A percentile compares a stretch with the other conserved stretches of the same genome.
These are phyloP conservation scores for Phytopythium sindhum DNA, from an alignment of 352 stramenopile species.

Conservation along the genomic window DNA sequence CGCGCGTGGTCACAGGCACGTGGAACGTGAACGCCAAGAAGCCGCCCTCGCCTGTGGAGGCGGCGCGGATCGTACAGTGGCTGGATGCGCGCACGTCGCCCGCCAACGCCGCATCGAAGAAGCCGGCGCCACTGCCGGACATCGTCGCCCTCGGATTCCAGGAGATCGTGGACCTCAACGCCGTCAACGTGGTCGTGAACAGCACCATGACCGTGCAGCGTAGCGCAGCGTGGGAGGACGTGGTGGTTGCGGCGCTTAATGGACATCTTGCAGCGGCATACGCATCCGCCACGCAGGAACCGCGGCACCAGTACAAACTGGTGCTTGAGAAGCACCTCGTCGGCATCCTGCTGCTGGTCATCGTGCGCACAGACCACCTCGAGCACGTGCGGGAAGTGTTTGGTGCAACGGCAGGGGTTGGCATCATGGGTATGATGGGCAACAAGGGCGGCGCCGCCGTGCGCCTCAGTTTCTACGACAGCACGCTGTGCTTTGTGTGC, in stretches of 20 bases:
- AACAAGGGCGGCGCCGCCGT: slow-evolving; percentile 99
- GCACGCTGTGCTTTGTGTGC: slow-evolving; percentile 98
- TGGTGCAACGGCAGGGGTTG: slow-evolving; percentile 91
- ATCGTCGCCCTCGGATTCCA: slow-evolving; percentile 90
- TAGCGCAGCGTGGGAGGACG: slow-evolving; percentile 88
- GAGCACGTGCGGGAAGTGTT: slow-evolving; percentile 86
- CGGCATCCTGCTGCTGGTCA: slow-evolving; percentile 96
- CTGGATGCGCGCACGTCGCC: slow-evolving; percentile 28
- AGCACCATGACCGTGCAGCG: slow-evolving; percentile 90
- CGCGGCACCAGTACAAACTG: slow-evolving; percentile 47
- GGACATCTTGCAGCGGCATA: slow-evolving; percentile 27
- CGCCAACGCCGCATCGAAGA: slow-evolving; percentile 4
- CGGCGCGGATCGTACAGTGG: slow-evolving; percentile 64
- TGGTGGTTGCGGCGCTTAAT: slow-evolving; percentile 90
- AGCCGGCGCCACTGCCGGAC: slow-evolving; percentile 30
- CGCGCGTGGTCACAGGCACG: slow-evolving; percentile 82
- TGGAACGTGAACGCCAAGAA: slow-evolving; percentile 99
- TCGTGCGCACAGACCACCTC: slow-evolving; percentile 84
- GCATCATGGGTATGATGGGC: slow-evolving; percentile 98
- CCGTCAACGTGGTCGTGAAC: slow-evolving; percentile 98
- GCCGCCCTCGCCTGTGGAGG: slow-evolving; percentile 63
- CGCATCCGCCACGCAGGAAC: slow-evolving; percentile 7
- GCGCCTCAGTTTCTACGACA: slow-evolving; percentile 96
- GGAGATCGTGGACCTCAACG: slow-evolving; percentile 99
- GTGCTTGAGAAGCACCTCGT: slow-evolving; percentile 95